Percentiles rank a stretch among this genome's conserved stretches.
Evolutionary conservation across 225 moss, liverwort and hornwort genomes (phyloP).

Genomic region (Marchantia polymorpha): DNA sequence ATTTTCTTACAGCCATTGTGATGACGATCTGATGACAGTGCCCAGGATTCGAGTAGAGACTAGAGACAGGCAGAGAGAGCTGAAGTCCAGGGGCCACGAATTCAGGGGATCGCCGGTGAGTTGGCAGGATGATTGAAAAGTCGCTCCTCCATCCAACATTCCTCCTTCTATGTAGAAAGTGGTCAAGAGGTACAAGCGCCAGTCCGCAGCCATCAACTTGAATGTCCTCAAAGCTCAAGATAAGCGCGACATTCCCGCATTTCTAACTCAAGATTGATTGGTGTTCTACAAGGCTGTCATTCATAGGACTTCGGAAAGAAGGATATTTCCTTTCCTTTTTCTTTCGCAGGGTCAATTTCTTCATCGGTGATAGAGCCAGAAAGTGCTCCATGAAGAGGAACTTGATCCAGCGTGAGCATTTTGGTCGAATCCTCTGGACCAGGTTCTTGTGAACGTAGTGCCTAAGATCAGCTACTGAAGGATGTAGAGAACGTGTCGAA

Average conservation of each 20-base stretch:
- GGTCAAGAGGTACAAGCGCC: background rate
- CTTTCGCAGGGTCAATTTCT: background rate
- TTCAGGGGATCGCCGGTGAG: constrained; percentile 3
- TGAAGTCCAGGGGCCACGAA: background rate
- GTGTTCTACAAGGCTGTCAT: background rate
- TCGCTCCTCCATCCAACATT: background rate
- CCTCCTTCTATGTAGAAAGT: background rate
- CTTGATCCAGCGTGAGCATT: background rate
- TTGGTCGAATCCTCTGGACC: no score
- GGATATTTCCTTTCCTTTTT: background rate
- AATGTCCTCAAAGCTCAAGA: background rate
- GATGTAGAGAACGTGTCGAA: background rate
- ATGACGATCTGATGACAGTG: background rate
- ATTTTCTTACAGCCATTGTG: no score
- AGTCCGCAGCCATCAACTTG: background rate
- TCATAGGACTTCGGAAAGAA: background rate
- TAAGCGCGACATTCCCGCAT: background rate
- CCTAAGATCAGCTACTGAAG: background rate
- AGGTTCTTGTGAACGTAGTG: background rate
- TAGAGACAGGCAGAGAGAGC: background rate
- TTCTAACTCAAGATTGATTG: background rate
- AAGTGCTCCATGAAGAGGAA: background rate
- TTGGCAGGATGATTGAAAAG: background rate
- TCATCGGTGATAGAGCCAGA: background rate
- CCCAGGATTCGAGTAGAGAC: background rate